Base-by-base conservation (phyloP, 768 basidiomycete genomes). In the Gloeopeniophorella convolvens region DNA sequence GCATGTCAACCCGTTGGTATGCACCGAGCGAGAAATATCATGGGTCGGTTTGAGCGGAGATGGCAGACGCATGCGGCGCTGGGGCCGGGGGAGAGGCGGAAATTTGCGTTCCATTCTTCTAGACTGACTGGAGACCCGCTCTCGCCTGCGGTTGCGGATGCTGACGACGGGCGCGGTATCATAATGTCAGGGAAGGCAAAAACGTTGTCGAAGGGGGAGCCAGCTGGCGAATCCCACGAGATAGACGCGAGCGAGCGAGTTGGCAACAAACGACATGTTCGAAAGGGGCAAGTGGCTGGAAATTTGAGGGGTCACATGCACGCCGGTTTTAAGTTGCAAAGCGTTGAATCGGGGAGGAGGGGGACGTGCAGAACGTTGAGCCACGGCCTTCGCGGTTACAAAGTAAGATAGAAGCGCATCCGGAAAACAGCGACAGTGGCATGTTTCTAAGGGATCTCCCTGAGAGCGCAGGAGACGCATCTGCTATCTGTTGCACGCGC, bases 231-330 rank as follows among this genome's bases (percentile, higher is more conserved):
- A n/a, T n/a, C n/a, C n/a, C n/a, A n/a, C n/a, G n/a, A 34, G 21
- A 42, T 23, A 13, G 28, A 4, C 37, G 32, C 45, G 37, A 30
- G 44, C 44, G 33, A 47, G 40, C 42, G 40, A 27, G 20, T 27
- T 34, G 24, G 21, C 34, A 20, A 47, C 26, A 47, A 42, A 53
- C 21, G 41, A 53, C 18, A 36, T 13, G 5, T 15, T 43, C 46
- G 35, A 43, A 54, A 48, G 52, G 52, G 52, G 52, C 48, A 53
- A 48, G 36, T 23, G 28, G 24, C 18, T 37, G 47, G 39, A 53
- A 39, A 16, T 48, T 53, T 42, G 34, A 21, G 20, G 36, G 51
- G 48, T 53, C 51, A 53, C 45, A 31, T 40, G 16, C 15, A 4
- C 24, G 15, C 31, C 23, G 37, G 33, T 37, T 23, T 35, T 24